A percentile compares a stretch with the other conserved stretches of the same genome.
Evolutionary conservation across 139 green algal genomes (phyloP).

Genomic region (Chlamydomonas urium): DNA sequence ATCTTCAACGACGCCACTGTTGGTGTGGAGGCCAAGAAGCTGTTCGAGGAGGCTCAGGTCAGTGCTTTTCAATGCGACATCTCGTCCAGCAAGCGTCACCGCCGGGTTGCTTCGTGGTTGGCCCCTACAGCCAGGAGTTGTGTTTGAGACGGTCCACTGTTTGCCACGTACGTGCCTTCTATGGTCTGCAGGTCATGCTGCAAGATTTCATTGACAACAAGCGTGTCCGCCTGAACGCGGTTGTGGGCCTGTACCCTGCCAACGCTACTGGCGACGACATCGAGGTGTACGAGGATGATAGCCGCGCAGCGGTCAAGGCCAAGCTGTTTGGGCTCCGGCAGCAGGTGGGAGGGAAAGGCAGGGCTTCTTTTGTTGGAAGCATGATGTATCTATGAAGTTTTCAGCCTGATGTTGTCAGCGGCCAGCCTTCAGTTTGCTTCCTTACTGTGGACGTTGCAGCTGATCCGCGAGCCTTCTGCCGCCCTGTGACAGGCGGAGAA

Average conservation of each 20-base stretch:
- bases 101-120: too few species aligned
- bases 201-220: constrained; percentile 85
- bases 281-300: constrained; percentile 79
- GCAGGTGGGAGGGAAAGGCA: constrained; percentile 34
- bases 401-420: too few species aligned
- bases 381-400: too few species aligned
- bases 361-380: too few species aligned
- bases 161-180: too few species aligned
- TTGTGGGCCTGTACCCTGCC: constrained; percentile 90
- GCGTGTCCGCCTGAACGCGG: constrained; percentile 71
- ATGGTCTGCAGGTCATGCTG: constrained; percentile 57
- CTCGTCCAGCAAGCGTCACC: too few species aligned
- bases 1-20: constrained; percentile 99
- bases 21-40: constrained; percentile 91
- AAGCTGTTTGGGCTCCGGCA: constrained; percentile 78
- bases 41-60: constrained; percentile 90
- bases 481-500: constrained; percentile 97
- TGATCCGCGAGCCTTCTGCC: too few species aligned
- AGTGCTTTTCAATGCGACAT: too few species aligned
- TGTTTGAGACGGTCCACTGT: too few species aligned
- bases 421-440: too few species aligned
- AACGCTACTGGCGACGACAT: constrained; percentile 94
- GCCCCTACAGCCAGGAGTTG: too few species aligned
- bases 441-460: too few species aligned
- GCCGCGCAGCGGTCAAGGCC: constrained; percentile 30